phyloP scores from a whole-genome alignment of 768 basidiomycete species.

The Calocybe gangraenosa region DNA sequence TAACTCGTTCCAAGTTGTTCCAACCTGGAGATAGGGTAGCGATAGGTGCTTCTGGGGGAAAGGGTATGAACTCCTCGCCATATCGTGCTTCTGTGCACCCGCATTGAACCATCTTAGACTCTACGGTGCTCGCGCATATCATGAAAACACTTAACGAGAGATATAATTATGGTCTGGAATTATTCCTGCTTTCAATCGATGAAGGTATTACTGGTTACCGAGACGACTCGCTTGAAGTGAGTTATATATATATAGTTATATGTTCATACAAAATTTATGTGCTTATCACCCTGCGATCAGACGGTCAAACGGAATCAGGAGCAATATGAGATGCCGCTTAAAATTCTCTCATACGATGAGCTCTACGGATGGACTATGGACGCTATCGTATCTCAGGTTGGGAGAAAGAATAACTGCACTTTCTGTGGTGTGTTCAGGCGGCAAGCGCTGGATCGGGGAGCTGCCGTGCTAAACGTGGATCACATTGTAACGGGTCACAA shows the following conservation, averaged over 20 bases:
- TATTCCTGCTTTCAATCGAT: slow-evolving; percentile 94
- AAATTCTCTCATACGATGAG: slow-evolving; percentile 94
- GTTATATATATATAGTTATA: too few species aligned
- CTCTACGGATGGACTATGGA: slow-evolving; percentile 99
- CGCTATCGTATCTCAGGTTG: slow-evolving; percentile 88
- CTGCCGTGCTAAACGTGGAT: slow-evolving; percentile 81
- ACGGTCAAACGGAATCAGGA: slow-evolving; percentile 96
- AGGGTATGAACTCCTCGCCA: slow-evolving; percentile 53
- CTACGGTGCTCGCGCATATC: slow-evolving; percentile 95
- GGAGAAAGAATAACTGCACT: slow-evolving; percentile 97
- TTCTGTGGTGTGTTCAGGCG: slow-evolving; percentile 98
- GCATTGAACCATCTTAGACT: slow-evolving; percentile 51
- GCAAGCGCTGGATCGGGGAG: slow-evolving; percentile 95
- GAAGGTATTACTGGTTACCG: slow-evolving; percentile 98
- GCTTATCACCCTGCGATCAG: slow-evolving; percentile 34
- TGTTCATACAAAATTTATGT: not conserved
- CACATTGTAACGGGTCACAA: slow-evolving; percentile 99
- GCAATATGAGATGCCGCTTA: slow-evolving; percentile 92
- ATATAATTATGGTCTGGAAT: slow-evolving; percentile 86
- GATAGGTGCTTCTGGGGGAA: slow-evolving; percentile 97
- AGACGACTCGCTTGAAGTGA: slow-evolving; percentile 93
- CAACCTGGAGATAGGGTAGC: slow-evolving; percentile 88
- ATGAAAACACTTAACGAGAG: slow-evolving; percentile 95
- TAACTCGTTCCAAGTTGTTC: slow-evolving; percentile 79
- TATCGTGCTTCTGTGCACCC: not conserved